Evolutionary conservation across 2,329 filamentous ascomycete species (phyloP).

Genomic region (Ascocoryne sarcoides): DNA sequence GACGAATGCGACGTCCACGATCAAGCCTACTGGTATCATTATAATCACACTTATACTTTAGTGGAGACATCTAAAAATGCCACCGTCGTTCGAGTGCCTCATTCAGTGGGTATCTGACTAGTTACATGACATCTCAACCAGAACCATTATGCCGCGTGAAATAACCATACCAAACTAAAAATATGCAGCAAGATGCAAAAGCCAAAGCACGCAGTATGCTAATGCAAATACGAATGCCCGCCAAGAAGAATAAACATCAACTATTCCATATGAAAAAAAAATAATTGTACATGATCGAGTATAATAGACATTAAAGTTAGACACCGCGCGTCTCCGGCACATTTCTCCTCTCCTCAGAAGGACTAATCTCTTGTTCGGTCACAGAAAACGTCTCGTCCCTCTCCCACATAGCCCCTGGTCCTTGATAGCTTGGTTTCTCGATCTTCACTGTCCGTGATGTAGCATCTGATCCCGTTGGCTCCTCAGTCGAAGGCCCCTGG

Average conservation of each 20-base stretch:
- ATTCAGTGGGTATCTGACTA: too few relatives aligned
- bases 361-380: slow-evolving; percentile 29
- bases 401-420: slow-evolving; percentile 43
- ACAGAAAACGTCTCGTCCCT: slow-evolving; percentile 37
- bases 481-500: slow-evolving; percentile 26
- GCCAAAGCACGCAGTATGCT: slow-evolving; percentile 4
- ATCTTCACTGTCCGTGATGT: slow-evolving; percentile 25
- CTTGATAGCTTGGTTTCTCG: slow-evolving; percentile 39
- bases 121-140: too few relatives aligned
- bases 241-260: slow-evolving; percentile 3
- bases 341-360: slow-evolving; percentile 28
- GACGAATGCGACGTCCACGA: too few relatives aligned
- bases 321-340: slow-evolving; percentile 23
- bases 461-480: slow-evolving; percentile 3
- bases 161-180: too few relatives aligned
- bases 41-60: too few relatives aligned
- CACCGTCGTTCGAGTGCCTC: too few relatives aligned
- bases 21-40: too few relatives aligned
- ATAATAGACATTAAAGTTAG: slow-evolving; percentile 15
- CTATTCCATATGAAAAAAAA: not conserved
- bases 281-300: slow-evolving; percentile 13
- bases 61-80: too few relatives aligned
- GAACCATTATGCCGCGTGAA: too few relatives aligned
- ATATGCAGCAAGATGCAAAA: slow-evolving; percentile 1
- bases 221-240: slow-evolving; percentile 10